A percentile compares a stretch with the other conserved stretches of the same genome.
Evolutionary conservation across 1,284 basidiomycete species (phyloP).

Genomic region (Neonothopanus nambi): DNA sequence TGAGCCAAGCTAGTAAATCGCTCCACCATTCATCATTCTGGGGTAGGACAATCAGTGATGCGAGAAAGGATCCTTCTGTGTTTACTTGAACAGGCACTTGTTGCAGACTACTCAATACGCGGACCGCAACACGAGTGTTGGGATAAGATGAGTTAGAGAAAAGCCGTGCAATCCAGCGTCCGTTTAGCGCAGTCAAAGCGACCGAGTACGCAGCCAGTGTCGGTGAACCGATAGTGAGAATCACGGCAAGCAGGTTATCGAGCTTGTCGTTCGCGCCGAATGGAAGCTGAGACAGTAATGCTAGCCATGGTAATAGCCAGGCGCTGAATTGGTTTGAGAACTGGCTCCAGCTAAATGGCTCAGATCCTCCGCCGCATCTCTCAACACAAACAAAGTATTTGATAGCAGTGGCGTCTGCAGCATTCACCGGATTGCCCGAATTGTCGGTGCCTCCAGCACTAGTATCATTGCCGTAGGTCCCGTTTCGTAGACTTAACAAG

Average conservation of each 20-base stretch:
- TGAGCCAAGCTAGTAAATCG: conserved; percentile 27
- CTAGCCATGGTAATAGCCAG: conserved; percentile 32
- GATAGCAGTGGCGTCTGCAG: conserved; percentile 23
- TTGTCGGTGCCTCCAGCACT: conserved; percentile 19
- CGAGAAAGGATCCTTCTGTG: conserved; percentile 25
- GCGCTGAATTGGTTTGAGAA: conserved; percentile 28
- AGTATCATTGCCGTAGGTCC: conserved; percentile 6
- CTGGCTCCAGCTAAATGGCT: conserved; percentile 23
- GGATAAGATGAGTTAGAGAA: conserved; percentile 31
- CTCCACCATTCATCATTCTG: conserved; percentile 37
- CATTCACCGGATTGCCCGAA: conserved; percentile 17
- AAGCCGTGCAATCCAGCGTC: conserved; percentile 32
- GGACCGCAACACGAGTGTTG: conserved; percentile 29
- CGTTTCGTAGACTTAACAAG: conserved; percentile 15
- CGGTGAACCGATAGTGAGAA: conserved; percentile 39
- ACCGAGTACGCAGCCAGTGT: conserved; percentile 39
- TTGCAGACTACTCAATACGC: conserved; percentile 35
- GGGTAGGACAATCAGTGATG: conserved; percentile 36
- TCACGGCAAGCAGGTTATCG: conserved; percentile 33
- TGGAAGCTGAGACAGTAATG: conserved; percentile 29
- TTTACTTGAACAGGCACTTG: conserved; percentile 33
- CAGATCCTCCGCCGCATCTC: conserved; percentile 20
- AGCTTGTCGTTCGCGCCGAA: conserved; percentile 27
- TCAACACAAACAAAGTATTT: conserved; percentile 23
- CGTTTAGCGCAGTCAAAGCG: conserved; percentile 36